These are phyloP conservation scores for Leccinum laetum DNA, from an alignment of 1,284 basidiomycete species.

Conservation along the genomic window DNA sequence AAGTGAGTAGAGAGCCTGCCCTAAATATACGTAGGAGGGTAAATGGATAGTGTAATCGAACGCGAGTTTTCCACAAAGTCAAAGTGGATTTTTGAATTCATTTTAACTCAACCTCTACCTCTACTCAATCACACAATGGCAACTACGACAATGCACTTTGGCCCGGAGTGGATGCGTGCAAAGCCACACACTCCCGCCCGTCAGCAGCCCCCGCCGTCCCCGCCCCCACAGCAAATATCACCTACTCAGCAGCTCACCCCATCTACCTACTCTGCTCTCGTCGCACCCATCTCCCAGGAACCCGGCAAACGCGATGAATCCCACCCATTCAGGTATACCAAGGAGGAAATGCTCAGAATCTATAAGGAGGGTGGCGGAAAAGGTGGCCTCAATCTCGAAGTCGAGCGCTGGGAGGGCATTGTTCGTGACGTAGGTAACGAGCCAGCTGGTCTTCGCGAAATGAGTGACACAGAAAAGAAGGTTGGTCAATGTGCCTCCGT, in stretches of 20 bases:
- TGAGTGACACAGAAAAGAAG: slow-evolving; percentile 87
- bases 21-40: slow-evolving; percentile 26
- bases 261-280: slow-evolving; percentile 80
- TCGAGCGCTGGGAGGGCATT: slow-evolving; percentile 84
- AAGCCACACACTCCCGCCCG: slow-evolving; percentile 62
- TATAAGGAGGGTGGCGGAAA: slow-evolving; percentile 80
- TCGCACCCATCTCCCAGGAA: slow-evolving; percentile 55
- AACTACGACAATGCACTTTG: slow-evolving; percentile 79
- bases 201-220: slow-evolving; percentile 53
- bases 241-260: slow-evolving; percentile 47
- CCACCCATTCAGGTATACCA: slow-evolving; percentile 84
- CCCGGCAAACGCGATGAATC: slow-evolving; percentile 59
- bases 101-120: not conserved
- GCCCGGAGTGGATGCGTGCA: slow-evolving; percentile 87
- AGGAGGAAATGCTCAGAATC: slow-evolving; percentile 82
- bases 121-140: slow-evolving; percentile 46
- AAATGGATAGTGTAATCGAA: slow-evolving; percentile 17
- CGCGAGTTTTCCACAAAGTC: slow-evolving; percentile 25
- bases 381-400: slow-evolving; percentile 77
- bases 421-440: slow-evolving; percentile 74
- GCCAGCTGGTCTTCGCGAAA: slow-evolving; percentile 77
- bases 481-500: slow-evolving; percentile 42
- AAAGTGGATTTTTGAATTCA: slow-evolving; percentile 15
- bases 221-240: slow-evolving; percentile 45
- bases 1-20: slow-evolving; percentile 26